Evolutionary conservation across 768 basidiomycete genomes (phyloP).

Genomic region (Steccherinum ochraceum): DNA sequence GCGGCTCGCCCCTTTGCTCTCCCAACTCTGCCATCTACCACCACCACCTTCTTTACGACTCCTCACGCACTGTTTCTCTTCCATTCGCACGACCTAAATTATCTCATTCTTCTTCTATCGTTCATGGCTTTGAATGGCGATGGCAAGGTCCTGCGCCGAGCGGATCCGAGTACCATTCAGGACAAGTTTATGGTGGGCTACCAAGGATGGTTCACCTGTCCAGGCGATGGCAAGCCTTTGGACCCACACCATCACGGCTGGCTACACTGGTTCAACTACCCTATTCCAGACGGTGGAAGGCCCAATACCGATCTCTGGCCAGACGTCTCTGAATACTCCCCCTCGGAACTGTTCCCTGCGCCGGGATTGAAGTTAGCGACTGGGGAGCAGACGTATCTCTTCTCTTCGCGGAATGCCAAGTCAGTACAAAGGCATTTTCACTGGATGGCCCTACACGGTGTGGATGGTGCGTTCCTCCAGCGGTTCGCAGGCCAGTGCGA

Average conservation of each 20-base stretch:
- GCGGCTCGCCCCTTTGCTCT: too few relatives aligned
- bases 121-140: conserved; percentile 5
- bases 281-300: conserved; percentile 60
- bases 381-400: conserved; percentile 61
- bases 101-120: conserved; percentile 1
- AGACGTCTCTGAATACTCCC: conserved; percentile 62
- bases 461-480: conserved; percentile 80
- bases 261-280: conserved; percentile 79
- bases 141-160: conserved; percentile 31
- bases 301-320: conserved; percentile 80
- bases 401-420: conserved; percentile 71
- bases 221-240: conserved; percentile 31
- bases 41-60: background rate
- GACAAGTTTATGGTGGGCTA: conserved; percentile 84
- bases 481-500: conserved; percentile 70
- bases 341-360: conserved; percentile 63
- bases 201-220: conserved; percentile 70
- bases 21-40: background rate
- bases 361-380: conserved; percentile 54
- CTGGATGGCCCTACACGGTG: conserved; percentile 80
- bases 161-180: conserved; percentile 71
- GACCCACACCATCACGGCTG: conserved; percentile 76
- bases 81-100: background rate
- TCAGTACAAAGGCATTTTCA: conserved; percentile 73
- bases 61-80: background rate